phyloP scores from a whole-genome alignment of 352 stramenopile genomes.

The Pythium scleroteichum region DNA sequence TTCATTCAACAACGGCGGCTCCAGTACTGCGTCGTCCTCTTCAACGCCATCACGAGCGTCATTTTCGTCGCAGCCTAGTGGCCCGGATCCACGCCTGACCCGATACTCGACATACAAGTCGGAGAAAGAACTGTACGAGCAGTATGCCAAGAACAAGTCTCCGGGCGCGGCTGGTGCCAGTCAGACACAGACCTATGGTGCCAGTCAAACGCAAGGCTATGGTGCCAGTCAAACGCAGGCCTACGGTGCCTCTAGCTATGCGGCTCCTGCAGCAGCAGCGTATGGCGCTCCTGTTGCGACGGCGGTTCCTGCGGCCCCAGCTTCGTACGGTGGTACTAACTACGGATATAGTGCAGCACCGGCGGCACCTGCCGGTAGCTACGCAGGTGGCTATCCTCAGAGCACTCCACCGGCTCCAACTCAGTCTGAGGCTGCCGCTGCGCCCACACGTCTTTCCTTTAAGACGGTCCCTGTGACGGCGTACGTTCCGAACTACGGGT shows the following conservation, averaged over 20 bases:
- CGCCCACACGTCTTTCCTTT: conserved; percentile 15
- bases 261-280: conserved; percentile 9
- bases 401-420: conserved; percentile 16
- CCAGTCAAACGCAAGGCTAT: no score
- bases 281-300: conserved; percentile 24
- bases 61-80: conserved; percentile 32
- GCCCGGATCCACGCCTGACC: conserved; percentile 63
- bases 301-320: conserved; percentile 6
- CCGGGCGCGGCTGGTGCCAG: not conserved
- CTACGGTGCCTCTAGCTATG: not conserved
- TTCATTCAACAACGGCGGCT: conserved; percentile 18
- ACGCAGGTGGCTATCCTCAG: conserved; percentile 15
- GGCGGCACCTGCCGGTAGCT: not conserved
- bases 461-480: conserved; percentile 35
- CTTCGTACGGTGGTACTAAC: not conserved
- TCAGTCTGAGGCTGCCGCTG: not conserved
- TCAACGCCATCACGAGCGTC: conserved; percentile 24
- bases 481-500: conserved; percentile 25
- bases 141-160: conserved; percentile 60
- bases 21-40: conserved; percentile 18
- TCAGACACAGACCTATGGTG: conserved; percentile 14
- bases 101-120: conserved; percentile 82
- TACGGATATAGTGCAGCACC: conserved; percentile 6
- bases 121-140: conserved; percentile 75
- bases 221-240: no score